Conservation (phyloP, 2,329 filamentous ascomycete genomes). For the Hortaea sp. region DNA sequence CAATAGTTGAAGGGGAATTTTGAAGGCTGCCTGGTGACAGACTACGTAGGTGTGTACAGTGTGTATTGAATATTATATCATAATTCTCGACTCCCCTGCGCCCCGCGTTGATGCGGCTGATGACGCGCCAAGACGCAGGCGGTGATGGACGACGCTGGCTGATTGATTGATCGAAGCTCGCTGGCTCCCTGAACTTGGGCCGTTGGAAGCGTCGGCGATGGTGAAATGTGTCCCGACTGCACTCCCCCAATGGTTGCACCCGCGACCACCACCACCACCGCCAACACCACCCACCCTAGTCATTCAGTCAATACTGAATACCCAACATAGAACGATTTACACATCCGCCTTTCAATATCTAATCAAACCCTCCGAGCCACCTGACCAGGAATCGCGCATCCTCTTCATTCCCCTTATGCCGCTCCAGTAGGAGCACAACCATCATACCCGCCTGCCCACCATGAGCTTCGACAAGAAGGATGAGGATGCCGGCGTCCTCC, state of each 20-base stretch:
- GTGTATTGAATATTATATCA: not conserved
- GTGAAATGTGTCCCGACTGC: constrained; percentile 2
- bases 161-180: no score
- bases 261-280: no score
- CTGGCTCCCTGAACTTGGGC: no score
- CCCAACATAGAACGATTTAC: no score
- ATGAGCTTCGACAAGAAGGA: constrained; percentile 99
- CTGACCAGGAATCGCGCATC: not conserved
- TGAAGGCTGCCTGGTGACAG: no score
- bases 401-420: constrained; percentile 7
- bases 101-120: not conserved
- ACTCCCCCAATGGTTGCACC: no score
- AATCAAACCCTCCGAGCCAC: not conserved
- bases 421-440: constrained; percentile 9
- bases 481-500: constrained; percentile 89
- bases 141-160: not conserved
- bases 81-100: not conserved
- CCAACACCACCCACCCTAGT: no score
- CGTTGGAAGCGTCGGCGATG: not conserved
- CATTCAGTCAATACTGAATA: no score
- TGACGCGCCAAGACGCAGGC: not conserved
- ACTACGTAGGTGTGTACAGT: no score
- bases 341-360: not conserved
- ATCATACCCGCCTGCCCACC: constrained; percentile 8
- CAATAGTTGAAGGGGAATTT: no score